A percentile compares a stretch with the other conserved stretches of the same genome.
Conservation (phyloP, 1,139 yeast genomes). For the Saccharomyces hybrid region DNA sequence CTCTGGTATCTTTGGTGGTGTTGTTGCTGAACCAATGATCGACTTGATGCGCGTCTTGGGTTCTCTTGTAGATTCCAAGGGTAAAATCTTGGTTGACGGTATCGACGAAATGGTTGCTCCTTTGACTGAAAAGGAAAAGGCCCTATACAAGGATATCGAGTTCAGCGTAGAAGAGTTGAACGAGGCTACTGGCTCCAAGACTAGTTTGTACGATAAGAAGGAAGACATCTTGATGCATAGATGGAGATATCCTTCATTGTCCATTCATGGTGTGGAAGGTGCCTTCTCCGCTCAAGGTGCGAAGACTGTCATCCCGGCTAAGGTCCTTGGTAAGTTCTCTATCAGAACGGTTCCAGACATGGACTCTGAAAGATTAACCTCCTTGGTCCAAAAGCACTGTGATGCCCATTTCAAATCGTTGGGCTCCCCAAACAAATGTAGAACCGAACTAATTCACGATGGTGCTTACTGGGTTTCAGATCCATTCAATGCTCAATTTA, state of each 20-base stretch:
- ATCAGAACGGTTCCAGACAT: constrained; percentile 96
- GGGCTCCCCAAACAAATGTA: constrained; percentile 66
- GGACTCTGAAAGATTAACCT: constrained; percentile 68
- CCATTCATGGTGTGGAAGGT: constrained; percentile 95
- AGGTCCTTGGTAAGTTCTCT: constrained; percentile 88
- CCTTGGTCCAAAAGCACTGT: constrained; percentile 67
- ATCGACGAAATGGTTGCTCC: constrained; percentile 93
- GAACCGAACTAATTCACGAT: constrained; percentile 77
- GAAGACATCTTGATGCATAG: constrained; percentile 89
- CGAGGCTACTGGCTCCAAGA: constrained; percentile 80
- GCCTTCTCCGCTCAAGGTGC: constrained; percentile 95
- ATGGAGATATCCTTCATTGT: constrained; percentile 96
- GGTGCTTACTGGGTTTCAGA: constrained; percentile 96
- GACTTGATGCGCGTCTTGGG: constrained; percentile 76
- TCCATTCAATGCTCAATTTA: constrained; percentile 86
- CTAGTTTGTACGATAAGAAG: constrained; percentile 69
- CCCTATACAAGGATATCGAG: constrained; percentile 76
- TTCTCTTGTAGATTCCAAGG: constrained; percentile 68
- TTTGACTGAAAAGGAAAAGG: constrained; percentile 69
- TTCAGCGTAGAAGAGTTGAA: constrained; percentile 79
- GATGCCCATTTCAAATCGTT: constrained; percentile 57
- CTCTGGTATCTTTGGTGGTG: constrained; percentile 96
- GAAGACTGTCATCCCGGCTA: constrained; percentile 95
- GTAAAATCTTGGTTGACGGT: constrained; percentile 82
- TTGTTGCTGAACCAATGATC: constrained; percentile 95